Conservation (phyloP, 306 rosid species). For the Acacia melanoxylon region DNA sequence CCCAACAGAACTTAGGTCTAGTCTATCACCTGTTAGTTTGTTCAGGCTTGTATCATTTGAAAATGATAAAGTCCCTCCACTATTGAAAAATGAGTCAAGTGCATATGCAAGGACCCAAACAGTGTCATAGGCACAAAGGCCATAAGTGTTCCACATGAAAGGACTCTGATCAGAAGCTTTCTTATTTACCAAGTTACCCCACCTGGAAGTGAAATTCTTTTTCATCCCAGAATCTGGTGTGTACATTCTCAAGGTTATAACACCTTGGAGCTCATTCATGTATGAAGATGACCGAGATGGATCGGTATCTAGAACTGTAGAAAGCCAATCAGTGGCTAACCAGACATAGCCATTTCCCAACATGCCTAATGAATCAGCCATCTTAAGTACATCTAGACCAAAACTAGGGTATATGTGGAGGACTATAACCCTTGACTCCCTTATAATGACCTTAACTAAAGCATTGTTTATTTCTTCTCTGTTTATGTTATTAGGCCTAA, state of each 20-base stretch:
- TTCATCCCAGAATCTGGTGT: constrained; percentile 58
- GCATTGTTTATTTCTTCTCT: constrained; percentile 45
- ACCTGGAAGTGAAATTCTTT: constrained; percentile 51
- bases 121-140: constrained; percentile 74
- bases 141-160: constrained; percentile 50
- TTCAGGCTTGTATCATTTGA: constrained; percentile 55
- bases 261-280: constrained; percentile 59
- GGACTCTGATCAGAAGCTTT: constrained; percentile 27
- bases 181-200: constrained; percentile 50
- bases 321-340: constrained; percentile 76
- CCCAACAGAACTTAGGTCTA: constrained; percentile 52
- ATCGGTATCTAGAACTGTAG: constrained; percentile 51
- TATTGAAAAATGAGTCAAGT: constrained; percentile 51
- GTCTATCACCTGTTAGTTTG: constrained; percentile 27
- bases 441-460: constrained; percentile 53
- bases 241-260: constrained; percentile 60
- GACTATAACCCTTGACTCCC: constrained; percentile 68
- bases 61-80: constrained; percentile 53
- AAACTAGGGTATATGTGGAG: constrained; percentile 44
- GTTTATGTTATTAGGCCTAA: constrained; percentile 30
- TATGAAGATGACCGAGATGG: constrained; percentile 26
- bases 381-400: constrained; percentile 48
- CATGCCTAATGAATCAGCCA: constrained; percentile 63
- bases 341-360: constrained; percentile 75
- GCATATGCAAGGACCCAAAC: constrained; percentile 77